Percentiles rank a stretch among this genome's conserved stretches.
Conservation (phyloP, 2,329 filamentous ascomycete genomes). For the Cercospora zeina region DNA sequence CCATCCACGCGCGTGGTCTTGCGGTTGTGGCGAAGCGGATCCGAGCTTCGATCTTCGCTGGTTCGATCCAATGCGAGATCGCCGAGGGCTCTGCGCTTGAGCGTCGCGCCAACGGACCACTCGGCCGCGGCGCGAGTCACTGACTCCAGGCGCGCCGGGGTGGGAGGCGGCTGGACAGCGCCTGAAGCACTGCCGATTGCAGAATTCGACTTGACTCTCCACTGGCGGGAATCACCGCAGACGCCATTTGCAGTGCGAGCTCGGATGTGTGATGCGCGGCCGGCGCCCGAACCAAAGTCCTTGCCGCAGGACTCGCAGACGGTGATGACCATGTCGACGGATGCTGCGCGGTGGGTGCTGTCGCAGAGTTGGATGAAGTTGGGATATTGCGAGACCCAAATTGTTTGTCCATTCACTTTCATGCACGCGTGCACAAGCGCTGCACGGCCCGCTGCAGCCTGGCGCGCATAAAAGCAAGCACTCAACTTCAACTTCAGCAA, state of each 20-base stretch:
- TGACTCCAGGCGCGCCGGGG: neutral
- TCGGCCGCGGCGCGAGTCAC: neutral
- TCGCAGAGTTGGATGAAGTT: neutral
- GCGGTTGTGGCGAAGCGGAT: neutral
- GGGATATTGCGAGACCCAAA: neutral
- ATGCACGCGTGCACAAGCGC: neutral
- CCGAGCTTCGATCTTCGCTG: neutral
- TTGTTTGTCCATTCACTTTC: neutral
- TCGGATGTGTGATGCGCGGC: slow-evolving; percentile 7
- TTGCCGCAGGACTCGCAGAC: slow-evolving; percentile 1
- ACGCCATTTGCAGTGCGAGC: slow-evolving; percentile 8
- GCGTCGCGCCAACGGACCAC: neutral
- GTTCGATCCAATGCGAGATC: neutral
- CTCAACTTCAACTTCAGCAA: neutral
- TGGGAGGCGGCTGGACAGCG: neutral
- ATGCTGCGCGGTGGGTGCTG: neutral
- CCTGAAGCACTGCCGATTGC: neutral
- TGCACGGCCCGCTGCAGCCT: slow-evolving; percentile 2
- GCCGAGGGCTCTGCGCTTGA: neutral
- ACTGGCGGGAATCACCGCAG: slow-evolving; percentile 11
- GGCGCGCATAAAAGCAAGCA: neutral
- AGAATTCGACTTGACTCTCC: neutral
- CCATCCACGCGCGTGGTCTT: neutral
- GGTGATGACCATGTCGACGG: neutral
- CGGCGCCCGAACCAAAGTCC: slow-evolving; percentile 8